These are phyloP conservation scores for Solanum corneliomulleri DNA, from an alignment of 257 asterid species.

Conservation along the genomic window DNA sequence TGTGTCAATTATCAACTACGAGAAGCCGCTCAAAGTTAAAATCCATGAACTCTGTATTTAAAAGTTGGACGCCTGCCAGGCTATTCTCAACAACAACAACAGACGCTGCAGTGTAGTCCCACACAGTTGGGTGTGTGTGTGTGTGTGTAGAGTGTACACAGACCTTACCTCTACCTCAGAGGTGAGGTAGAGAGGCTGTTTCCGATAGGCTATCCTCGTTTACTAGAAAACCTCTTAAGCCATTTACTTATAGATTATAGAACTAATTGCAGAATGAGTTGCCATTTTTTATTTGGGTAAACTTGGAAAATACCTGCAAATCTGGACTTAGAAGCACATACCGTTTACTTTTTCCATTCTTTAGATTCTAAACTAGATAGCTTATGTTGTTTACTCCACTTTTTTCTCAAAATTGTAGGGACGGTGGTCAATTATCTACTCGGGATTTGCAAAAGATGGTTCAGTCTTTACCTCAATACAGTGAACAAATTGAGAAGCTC, in stretches of 20 bases:
- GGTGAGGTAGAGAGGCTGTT: background rate
- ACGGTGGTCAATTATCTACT: constrained; percentile 75
- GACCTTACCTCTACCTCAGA: background rate
- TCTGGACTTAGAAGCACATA: background rate
- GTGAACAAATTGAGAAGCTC: constrained; percentile 98
- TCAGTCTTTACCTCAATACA: constrained; percentile 98
- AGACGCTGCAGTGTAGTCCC: background rate
- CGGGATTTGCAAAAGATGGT: constrained; percentile 99
- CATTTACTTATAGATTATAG: background rate
- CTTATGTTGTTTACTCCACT: constrained; percentile 4
- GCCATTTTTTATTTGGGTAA: background rate
- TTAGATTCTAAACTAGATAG: background rate
- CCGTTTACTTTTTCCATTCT: background rate
- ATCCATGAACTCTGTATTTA: background rate
- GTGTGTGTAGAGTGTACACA: background rate
- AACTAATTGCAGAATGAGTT: background rate
- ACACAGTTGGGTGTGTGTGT: background rate
- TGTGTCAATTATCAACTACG: background rate
- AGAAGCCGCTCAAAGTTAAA: background rate
- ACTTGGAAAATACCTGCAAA: background rate
- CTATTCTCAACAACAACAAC: background rate
- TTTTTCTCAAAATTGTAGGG: constrained; percentile 33
- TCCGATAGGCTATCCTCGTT: background rate
- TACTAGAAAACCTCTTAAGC: background rate
- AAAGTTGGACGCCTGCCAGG: background rate